These are phyloP conservation scores for Botrytis porri DNA, from an alignment of 2,329 filamentous ascomycete genomes.

Conservation along the genomic window DNA sequence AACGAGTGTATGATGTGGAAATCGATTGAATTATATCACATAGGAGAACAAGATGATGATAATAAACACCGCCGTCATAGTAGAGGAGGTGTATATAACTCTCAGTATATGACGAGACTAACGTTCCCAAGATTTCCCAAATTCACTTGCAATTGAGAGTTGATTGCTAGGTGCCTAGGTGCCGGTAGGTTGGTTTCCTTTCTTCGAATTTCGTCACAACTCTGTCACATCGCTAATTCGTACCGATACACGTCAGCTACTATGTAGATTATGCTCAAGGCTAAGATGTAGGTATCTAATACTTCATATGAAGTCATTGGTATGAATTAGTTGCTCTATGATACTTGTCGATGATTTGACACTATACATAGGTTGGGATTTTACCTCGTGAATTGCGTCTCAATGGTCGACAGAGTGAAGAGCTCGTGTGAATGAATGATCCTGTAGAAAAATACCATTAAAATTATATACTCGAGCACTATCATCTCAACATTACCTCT, in stretches of 20 bases:
- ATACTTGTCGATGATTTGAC: not conserved
- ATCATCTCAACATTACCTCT: not conserved
- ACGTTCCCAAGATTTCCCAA: not conserved
- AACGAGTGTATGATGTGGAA: not conserved
- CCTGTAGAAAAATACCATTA: not conserved
- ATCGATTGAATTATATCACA: not conserved
- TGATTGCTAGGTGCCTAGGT: not conserved
- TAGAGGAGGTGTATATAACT: not conserved
- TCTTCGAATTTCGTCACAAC: not conserved
- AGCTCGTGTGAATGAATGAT: not conserved
- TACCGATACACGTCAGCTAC: too few species aligned
- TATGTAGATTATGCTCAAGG: not conserved
- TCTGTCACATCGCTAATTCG: not conserved
- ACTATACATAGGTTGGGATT: not conserved
- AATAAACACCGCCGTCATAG: too few species aligned
- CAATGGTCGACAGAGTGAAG: not conserved
- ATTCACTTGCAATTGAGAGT: not conserved
- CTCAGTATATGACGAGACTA: not conserved
- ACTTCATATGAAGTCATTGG: not conserved
- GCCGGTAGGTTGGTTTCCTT: not conserved
- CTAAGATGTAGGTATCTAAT: not conserved
- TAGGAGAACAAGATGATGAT: not conserved
- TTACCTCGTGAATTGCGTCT: not conserved
- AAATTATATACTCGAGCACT: not conserved
- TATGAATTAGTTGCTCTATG: not conserved